Conservation (phyloP, 1,284 basidiomycete species). For the Schizopora paradoxa region DNA sequence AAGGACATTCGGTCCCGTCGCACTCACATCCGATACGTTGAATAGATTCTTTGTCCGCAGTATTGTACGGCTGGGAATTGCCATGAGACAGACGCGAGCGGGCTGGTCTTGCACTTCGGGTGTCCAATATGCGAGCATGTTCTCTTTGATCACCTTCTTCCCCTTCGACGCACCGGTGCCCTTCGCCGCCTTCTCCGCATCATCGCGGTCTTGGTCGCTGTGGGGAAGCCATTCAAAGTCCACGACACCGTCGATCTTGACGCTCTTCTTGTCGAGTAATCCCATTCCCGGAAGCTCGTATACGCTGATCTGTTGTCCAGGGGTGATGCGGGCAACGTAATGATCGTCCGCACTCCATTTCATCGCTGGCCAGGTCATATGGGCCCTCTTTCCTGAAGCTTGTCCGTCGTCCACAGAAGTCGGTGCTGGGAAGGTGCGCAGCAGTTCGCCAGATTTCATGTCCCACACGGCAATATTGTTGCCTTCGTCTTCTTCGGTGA, state of each 20-base stretch:
- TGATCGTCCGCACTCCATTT: constrained; percentile 99
- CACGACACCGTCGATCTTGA: constrained; percentile 97
- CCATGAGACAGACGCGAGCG: constrained; percentile 90
- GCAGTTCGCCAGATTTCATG: constrained; percentile 86
- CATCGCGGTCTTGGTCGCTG: constrained; percentile 83
- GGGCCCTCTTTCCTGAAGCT: constrained; percentile 65
- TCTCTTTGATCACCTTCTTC: constrained; percentile 71
- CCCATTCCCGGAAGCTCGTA: constrained; percentile 96
- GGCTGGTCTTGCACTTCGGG: constrained; percentile 97
- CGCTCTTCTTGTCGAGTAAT: constrained; percentile 92
- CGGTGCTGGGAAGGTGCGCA: constrained; percentile 80
- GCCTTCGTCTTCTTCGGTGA: constrained; percentile 93
- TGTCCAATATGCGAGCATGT: constrained; percentile 97
- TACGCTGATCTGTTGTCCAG: constrained; percentile 91
- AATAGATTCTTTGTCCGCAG: constrained; percentile 97
- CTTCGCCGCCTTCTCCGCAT: constrained; percentile 53
- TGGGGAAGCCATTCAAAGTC: constrained; percentile 99
- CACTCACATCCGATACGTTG: constrained; percentile 90
- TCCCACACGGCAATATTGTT: constrained; percentile 99
- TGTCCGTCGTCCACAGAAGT: constrained; percentile 35
- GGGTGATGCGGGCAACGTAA: constrained; percentile 85
- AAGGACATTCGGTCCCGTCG: constrained; percentile 2
- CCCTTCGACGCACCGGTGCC: constrained; percentile 42
- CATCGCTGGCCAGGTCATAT: constrained; percentile 91
- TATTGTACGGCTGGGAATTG: constrained; percentile 81